Percentiles rank a stretch among this genome's conserved stretches.
Evolutionary conservation across 495 filamentous ascomycete genomes (phyloP).

Genomic region (Ascodesmis nigricans): DNA sequence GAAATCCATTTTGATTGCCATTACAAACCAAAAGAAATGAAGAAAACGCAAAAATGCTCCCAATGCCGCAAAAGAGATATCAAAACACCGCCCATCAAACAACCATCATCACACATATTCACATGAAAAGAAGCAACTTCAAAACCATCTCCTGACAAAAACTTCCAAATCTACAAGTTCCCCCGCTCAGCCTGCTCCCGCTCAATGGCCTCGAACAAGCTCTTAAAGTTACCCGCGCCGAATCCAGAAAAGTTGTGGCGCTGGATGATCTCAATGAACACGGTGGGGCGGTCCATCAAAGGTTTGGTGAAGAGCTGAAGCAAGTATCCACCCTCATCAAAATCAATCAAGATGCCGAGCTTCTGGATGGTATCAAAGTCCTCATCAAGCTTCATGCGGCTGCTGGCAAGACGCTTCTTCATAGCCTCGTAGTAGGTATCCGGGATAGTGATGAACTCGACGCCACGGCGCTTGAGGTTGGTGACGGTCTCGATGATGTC

Average conservation of each 20-base stretch:
- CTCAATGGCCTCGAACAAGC: slow-evolving; percentile 80
- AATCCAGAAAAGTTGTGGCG: slow-evolving; percentile 70
- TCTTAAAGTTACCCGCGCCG: slow-evolving; percentile 88
- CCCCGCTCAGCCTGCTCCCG: slow-evolving; percentile 64
- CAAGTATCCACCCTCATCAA: slow-evolving; percentile 72
- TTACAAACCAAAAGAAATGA: no score
- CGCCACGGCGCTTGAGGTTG: slow-evolving; percentile 52
- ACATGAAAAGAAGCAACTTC: no score
- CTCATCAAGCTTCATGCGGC: slow-evolving; percentile 38
- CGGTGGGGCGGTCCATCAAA: slow-evolving; percentile 75
- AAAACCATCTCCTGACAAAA: no score
- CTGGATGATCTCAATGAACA: slow-evolving; percentile 89
- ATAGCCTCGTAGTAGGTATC: slow-evolving; percentile 63
- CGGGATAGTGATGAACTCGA: slow-evolving; percentile 77
- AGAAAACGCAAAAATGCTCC: no score
- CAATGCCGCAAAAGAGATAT: no score
- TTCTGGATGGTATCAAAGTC: slow-evolving; percentile 49
- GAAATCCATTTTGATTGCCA: no score
- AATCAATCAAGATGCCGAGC: slow-evolving; percentile 72
- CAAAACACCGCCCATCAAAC: no score
- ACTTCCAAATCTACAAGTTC: slow-evolving; percentile 53
- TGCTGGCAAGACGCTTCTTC: slow-evolving; percentile 36
- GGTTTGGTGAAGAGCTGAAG: slow-evolving; percentile 80
- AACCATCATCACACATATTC: no score
- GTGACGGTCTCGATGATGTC: slow-evolving; percentile 56